Evolutionary conservation across 345 rosid species (phyloP), one percentile per base, ranked within the genome.

Genomic region (Sisymbrium altissimum): DNA sequence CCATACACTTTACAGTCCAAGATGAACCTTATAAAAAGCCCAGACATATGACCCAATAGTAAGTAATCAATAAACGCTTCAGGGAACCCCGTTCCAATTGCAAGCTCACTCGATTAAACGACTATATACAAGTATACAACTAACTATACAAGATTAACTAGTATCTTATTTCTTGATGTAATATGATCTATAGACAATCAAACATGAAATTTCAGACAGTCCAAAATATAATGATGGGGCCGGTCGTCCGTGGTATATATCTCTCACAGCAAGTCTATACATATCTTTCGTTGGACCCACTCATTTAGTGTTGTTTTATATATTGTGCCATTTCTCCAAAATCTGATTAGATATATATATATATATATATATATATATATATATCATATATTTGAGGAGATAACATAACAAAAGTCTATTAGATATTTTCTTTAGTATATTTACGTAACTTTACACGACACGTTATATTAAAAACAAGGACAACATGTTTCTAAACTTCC

Each of bases 381-480:
- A n/a, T n/a, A n/a, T n/a, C n/a, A n/a, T n/a, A n/a, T 53, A 41
- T 50, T 1, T 54, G 36, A 41, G 36, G 36, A 19, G 36, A 72
- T 49, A 63, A 23, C 17, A 60, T 46, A 59, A 71, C 48, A 52
- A 64, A 63, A 18, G 44, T n/a, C 15, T 17, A 62, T 3, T 30
- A 29, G 25, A 18, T 53, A 72, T 63, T 52, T 40, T 62, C 21
- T 18, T 39, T 3, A 38, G 33, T 19, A 29, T 43, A 57, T 64
- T 21, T 53, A 73, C 64, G 70, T 64, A 54, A 43, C 45, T 57
- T 33, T 33, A 55, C 11, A 64, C 77, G 71, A 73, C 57, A 73
- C 71, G 57, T 73, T n/a, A 73, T 35, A 43, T 33, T 23, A 3
- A 29, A 64, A 64, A 53, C 46, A 41, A 62, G 62, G 61, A 32